Evolutionary conservation across 345 rosid species (phyloP), one percentile per base, ranked within the genome.

Genomic region (Salix suchowensis): DNA sequence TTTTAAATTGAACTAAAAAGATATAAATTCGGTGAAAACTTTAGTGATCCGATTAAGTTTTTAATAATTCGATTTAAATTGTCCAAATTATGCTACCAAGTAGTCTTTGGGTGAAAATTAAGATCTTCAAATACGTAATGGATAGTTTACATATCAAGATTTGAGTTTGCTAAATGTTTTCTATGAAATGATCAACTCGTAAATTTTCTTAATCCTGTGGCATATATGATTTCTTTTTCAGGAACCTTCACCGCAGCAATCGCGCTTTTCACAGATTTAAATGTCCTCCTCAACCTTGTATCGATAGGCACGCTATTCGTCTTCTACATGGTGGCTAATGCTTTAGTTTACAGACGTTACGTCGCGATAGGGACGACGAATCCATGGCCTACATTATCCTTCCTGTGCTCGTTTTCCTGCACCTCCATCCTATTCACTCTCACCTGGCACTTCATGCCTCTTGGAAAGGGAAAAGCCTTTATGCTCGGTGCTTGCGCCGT

Each of bases 281-380:
- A 82, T 55, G 80, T 95, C 77, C 94, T 95, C 37, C 80, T 95
- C 42, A 81, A 88, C 88, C 97, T 95, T 0, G 94, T 95, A 39
- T 91, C 98, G 14, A 95, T 95, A 5, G 98, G 98, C 68, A 93
- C 98, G 0, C 88, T 95, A 28, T 95, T 95, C 23, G 97, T 95
- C 52, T 95, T 95, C 44, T 95, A 89, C 93, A 91, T 93, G 97
- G 98, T 95, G 39, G 96, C 97, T 3, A 95, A 91, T 73, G 98
- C 98, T 0, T 88, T 93, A 34, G 80, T 95, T 62, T 93, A 88
- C 84, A 85, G 91, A 60, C 92, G 98, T 40, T 95, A 95, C 18
- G 96, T 90, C 0, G 80, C 76, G 0, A n/a, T 82, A n/a, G 88
- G 91, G 84, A 88, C 92, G 11, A 89, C 90, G 1, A 85, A 87